Evolutionary conservation across 768 basidiomycete species (phyloP), one percentile per base, ranked within the genome.

Genomic region (Mycena albidolilacea): DNA sequence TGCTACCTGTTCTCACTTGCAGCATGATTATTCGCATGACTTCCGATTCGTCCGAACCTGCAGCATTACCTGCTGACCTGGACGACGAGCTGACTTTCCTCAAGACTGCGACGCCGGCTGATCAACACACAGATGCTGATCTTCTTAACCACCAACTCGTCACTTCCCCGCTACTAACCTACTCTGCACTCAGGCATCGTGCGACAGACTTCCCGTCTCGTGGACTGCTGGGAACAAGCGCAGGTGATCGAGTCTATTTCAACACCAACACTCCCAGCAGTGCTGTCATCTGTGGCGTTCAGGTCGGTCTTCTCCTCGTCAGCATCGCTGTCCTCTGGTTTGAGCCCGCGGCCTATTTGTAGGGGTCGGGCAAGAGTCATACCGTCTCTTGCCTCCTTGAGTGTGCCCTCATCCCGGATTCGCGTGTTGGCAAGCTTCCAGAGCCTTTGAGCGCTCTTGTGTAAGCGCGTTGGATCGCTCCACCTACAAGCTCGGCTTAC

Each of bases 241-340:
- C 70, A 0, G 86, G 86, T 67, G 80, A 81, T 0, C 81, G 88
- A 0, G 65, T 89, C 0, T 89, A 89, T 69, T 75, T 89, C 8
- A 89, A 89, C 71, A 89, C 87, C 5, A 89, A 89, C 66, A 80
- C 89, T 0, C 88, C 89, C 0, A 86, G 88, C 72, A 90, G 88
- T 5, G 85, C 87, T 3, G 71, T 90, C 12, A 83, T 90, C 1
- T 90, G 88, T 60, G 89, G 88, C 0, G 89, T 89, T 0, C 89
- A 90, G 75, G 72, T 71, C 21, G 37, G 74, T 75, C 60, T 58
- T 17, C 46, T 37, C 50, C 37, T 17, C 43, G 52, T 5, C 55
- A 50, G 21, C 15, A 15, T 19, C 19, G 23, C 23, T 35, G 21
- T n/a, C 37, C 2, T 52, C 50, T 52, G 11, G 19, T 58, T n/a